Conservation (phyloP, 371 early-diverging fungal genomes). For the Circinella umbellata region DNA sequence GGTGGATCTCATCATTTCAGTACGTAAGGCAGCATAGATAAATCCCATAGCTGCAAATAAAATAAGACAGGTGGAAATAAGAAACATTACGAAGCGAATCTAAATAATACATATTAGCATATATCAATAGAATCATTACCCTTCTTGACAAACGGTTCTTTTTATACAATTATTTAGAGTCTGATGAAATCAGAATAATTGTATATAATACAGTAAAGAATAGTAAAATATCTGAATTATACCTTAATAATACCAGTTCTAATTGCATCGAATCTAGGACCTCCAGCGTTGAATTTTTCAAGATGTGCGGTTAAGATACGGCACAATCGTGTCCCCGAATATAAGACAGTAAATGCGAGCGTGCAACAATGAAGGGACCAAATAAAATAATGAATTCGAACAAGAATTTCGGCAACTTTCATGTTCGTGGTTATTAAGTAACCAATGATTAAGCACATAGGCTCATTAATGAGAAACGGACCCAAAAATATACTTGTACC, state of each 20-base stretch:
- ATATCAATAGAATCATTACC: too few species aligned
- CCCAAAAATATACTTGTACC: conserved; percentile 33
- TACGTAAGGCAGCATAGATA: conserved; percentile 26
- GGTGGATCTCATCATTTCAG: not conserved
- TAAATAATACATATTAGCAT: conserved; percentile 1
- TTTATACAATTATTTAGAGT: too few species aligned
- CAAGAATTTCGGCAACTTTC: conserved; percentile 20
- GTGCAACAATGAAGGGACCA: conserved; percentile 30
- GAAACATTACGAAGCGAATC: conserved; percentile 27
- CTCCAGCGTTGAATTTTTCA: conserved; percentile 25
- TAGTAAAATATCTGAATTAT: not conserved
- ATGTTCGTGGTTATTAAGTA: conserved; percentile 5
- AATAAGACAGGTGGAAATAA: conserved; percentile 21
- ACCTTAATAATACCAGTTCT: conserved; percentile 38
- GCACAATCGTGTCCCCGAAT: conserved; percentile 27
- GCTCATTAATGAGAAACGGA: conserved; percentile 40
- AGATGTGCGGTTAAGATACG: conserved; percentile 28
- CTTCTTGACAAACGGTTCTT: too few species aligned
- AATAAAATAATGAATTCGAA: conserved; percentile 26
- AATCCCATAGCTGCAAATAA: conserved; percentile 20
- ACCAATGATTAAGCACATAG: not conserved
- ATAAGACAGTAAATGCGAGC: conserved; percentile 21
- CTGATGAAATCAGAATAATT: too few species aligned
- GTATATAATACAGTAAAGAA: not conserved
- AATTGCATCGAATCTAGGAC: conserved; percentile 22